A percentile compares a stretch with the other conserved stretches of the same genome.
These are phyloP conservation scores for Acer negundo DNA, from an alignment of 345 rosid genomes.

Conservation along the genomic window DNA sequence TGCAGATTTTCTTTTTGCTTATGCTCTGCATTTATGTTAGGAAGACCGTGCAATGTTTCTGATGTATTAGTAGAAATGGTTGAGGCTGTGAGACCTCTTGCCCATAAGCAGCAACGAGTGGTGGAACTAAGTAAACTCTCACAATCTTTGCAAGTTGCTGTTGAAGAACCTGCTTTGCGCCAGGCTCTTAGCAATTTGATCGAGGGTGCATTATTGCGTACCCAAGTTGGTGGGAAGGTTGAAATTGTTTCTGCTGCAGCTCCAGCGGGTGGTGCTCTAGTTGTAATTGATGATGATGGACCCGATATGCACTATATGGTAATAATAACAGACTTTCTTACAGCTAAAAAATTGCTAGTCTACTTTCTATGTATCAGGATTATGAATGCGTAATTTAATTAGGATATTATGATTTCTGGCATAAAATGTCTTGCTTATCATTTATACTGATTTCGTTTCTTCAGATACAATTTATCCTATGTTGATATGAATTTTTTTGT, in stretches of 20 bases:
- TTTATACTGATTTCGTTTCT: not conserved
- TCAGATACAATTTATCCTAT: not conserved
- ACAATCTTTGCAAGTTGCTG: slow-evolving; percentile 63
- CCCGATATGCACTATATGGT: slow-evolving; percentile 98
- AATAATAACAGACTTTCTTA: slow-evolving; percentile 19
- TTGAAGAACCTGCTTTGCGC: slow-evolving; percentile 84
- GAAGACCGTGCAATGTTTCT: slow-evolving; percentile 90
- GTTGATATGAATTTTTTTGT: not conserved
- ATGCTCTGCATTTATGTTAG: slow-evolving; percentile 69
- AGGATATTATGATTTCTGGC: not conserved
- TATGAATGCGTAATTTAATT: not conserved
- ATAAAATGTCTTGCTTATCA: not conserved
- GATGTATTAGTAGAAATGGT: slow-evolving; percentile 74
- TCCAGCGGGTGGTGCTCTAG: slow-evolving; percentile 81
- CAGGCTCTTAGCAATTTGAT: slow-evolving; percentile 94
- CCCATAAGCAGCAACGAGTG: slow-evolving; percentile 68
- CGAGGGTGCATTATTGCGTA: slow-evolving; percentile 93
- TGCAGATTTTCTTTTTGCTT: slow-evolving; percentile 26
- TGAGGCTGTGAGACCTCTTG: slow-evolving; percentile 79
- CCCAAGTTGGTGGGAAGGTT: slow-evolving; percentile 76
- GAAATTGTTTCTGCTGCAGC: slow-evolving; percentile 70
- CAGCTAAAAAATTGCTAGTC: not conserved
- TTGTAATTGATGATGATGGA: slow-evolving; percentile 87
- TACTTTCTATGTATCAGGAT: not conserved
- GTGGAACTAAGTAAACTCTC: slow-evolving; percentile 62